Evolutionary conservation across 2,329 filamentous ascomycete species (phyloP).

Genomic region (Ceratocystis albifundus): DNA sequence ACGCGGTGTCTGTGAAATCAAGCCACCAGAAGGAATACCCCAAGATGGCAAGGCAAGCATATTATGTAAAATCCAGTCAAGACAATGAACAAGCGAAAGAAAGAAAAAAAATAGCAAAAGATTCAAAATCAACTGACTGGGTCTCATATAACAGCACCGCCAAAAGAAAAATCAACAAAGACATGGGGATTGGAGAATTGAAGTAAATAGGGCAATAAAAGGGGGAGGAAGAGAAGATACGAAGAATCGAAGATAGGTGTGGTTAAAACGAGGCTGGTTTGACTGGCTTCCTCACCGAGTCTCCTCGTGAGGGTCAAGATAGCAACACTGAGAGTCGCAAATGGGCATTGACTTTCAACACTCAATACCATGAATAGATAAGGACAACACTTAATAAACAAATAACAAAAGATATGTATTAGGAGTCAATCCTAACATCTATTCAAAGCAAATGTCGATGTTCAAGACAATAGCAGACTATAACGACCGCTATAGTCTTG

Average conservation of each 20-base stretch:
- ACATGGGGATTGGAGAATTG: background rate
- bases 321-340: background rate
- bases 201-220: constrained; percentile 14
- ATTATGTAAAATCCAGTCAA: background rate
- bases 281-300: constrained; percentile 7
- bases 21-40: background rate
- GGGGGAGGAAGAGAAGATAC: background rate
- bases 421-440: background rate
- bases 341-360: background rate
- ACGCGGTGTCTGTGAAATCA: background rate
- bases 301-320: background rate
- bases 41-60: background rate
- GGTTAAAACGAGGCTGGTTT: background rate
- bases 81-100: background rate
- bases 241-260: constrained; percentile 5
- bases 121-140: background rate
- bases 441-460: background rate
- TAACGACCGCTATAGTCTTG: background rate
- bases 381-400: constrained; percentile 1
- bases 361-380: background rate
- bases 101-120: background rate
- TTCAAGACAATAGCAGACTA: background rate
- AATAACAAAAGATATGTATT: background rate
- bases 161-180: constrained; percentile 10
- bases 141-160: background rate